A percentile compares a stretch with the other conserved stretches of the same genome.
phyloP scores from a whole-genome alignment of 352 stramenopile species.

The Phytophthora macrochlamydospora region DNA sequence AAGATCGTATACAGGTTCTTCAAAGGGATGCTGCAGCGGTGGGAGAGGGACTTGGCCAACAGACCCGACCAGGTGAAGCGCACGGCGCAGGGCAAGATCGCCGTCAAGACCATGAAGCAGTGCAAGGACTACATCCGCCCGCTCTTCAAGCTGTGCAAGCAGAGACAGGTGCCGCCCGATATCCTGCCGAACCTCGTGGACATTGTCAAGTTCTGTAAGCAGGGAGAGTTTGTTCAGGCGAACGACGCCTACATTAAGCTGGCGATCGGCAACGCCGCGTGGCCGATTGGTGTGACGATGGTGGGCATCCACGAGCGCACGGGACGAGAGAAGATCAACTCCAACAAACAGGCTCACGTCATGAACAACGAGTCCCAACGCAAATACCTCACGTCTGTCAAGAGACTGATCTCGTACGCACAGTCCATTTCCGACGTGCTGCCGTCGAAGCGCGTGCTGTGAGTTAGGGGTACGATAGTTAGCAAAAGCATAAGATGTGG shows the following conservation, averaged over 20 bases:
- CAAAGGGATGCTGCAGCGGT: conserved; percentile 92
- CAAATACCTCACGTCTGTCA: conserved; percentile 99
- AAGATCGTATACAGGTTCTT: conserved; percentile 93
- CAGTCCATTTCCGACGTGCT: conserved; percentile 90
- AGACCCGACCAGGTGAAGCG: conserved; percentile 90
- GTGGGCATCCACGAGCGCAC: conserved; percentile 98
- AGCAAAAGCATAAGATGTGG: neutral
- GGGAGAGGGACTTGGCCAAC: conserved; percentile 91
- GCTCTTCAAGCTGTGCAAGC: conserved; percentile 97
- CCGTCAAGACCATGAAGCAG: conserved; percentile 98
- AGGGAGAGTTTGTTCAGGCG: conserved; percentile 94
- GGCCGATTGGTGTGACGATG: conserved; percentile 99
- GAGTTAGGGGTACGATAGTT: conserved; percentile 1
- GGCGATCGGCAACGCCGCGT: conserved; percentile 97
- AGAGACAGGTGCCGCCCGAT: conserved; percentile 85
- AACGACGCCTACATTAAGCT: conserved; percentile 98
- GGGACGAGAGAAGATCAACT: conserved; percentile 96
- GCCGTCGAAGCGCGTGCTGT: conserved; percentile 88
- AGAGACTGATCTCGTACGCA: conserved; percentile 97
- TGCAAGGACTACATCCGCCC: conserved; percentile 99
- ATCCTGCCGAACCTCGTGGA: conserved; percentile 90
- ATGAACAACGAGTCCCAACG: conserved; percentile 99
- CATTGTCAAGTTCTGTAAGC: conserved; percentile 95
- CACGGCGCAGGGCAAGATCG: conserved; percentile 92
- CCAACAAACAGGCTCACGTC: conserved; percentile 98